Base-by-base conservation (phyloP, 164 flowering plant genomes). In the Berberis thunbergii region DNA sequence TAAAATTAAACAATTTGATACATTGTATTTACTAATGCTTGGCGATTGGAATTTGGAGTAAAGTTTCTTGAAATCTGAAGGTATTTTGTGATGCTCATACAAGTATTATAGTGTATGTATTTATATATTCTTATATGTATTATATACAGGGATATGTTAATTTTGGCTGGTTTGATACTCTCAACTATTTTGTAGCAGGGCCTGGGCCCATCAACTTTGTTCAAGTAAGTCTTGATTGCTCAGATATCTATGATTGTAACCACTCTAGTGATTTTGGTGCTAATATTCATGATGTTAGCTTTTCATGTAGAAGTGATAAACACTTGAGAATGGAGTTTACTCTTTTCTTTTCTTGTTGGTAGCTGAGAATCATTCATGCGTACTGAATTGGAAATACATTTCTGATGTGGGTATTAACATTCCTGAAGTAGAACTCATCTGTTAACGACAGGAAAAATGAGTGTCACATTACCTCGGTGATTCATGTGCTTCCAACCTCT, bases 91-190 rank as follows among this genome's bases (percentile, higher is more conserved):
- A 38, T 52, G 1, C n/a, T 26, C 26, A 26, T 26, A 4, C n/a
- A 52, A 9, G 54, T 52, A 52, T 52, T 12, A 3, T 52, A 11
- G 10, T 52, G n/a, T 52, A 10, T 46, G 8, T 10, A 10, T 52
- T 52, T 52, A 10, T 10, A 4, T 10, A 6, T 52, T 52, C n/a
- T 10, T 52, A 6, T 11, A 7, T 11, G 9, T 11, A 26, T 10
- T 11, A 52, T 67, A 56, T 72, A 69, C 80, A 90, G 98, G 97
- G 98, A 50, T 93, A 85, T 79, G 75, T 88, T 41, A 84, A 83
- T 74, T 93, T 82, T 78, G 98, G 97, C 6, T 83, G 89, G 62
- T 93, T 80, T 77, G 82, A 84, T 67, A 59, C 63, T 53, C 76
- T 73, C 64, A 80, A 77, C 67, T 52, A 82, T 74, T 90, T 90